Conservation (phyloP, 345 rosid species). For the Trapa bicornis region DNA sequence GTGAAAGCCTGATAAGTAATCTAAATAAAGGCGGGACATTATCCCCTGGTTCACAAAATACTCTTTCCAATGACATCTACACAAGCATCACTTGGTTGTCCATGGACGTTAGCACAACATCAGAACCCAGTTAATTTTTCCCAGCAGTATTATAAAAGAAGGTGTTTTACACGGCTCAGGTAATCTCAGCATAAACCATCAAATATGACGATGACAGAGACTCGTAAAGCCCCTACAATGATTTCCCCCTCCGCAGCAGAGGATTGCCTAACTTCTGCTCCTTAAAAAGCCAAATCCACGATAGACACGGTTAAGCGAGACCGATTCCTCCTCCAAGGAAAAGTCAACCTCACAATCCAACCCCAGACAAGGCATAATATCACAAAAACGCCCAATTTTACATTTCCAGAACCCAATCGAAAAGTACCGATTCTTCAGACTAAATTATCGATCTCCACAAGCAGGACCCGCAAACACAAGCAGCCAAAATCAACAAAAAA, state of each 20-base stretch:
- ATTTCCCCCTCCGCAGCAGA: background rate
- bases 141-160: background rate
- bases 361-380: background rate
- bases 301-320: background rate
- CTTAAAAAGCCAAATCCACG: background rate
- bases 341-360: conserved; percentile 2
- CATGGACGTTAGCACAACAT: background rate
- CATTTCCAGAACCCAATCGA: background rate
- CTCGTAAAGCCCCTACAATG: background rate
- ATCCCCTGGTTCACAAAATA: background rate
- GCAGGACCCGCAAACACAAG: background rate
- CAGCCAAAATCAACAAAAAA: conserved; percentile 1
- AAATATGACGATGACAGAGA: background rate
- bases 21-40: background rate
- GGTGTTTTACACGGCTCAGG: background rate
- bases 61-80: background rate
- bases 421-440: background rate
- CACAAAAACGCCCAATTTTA: background rate
- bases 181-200: background rate
- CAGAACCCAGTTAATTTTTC: background rate
- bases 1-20: background rate
- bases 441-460: background rate
- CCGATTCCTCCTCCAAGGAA: background rate
- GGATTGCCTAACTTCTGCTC: background rate
- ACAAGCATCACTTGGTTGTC: background rate